Evolutionary conservation across 164 flowering plant genomes (phyloP).

Genomic region (Akebia trifoliata): DNA sequence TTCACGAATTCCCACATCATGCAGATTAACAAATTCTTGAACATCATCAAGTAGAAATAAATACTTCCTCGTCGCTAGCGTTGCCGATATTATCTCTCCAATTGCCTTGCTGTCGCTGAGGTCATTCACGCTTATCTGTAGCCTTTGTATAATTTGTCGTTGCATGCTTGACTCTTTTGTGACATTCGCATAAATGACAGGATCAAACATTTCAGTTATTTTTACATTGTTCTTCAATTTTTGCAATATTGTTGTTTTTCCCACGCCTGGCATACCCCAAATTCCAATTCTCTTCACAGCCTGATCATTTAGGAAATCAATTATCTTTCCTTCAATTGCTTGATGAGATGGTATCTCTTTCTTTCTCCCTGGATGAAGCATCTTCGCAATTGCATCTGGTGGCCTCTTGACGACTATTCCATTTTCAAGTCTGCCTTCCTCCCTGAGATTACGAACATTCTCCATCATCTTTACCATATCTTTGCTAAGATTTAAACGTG

Average conservation of each 20-base stretch:
- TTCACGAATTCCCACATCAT: slow-evolving; percentile 11
- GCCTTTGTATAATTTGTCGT: slow-evolving; percentile 1
- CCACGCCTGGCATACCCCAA: slow-evolving; percentile 24
- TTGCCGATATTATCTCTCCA: slow-evolving; percentile 2
- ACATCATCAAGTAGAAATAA: slow-evolving; percentile 31
- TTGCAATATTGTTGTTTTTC: slow-evolving; percentile 26
- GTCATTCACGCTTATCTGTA: slow-evolving; percentile 6
- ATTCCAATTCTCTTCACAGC: slow-evolving; percentile 15
- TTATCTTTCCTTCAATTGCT: slow-evolving; percentile 2
- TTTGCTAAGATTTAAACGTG: neutral
- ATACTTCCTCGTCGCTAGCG: slow-evolving; percentile 15
- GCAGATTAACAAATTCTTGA: slow-evolving; percentile 5
- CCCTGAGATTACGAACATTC: neutral
- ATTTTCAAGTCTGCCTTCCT: neutral
- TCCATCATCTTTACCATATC: neutral
- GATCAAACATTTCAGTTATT: slow-evolving; percentile 14
- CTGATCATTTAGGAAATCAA: slow-evolving; percentile 1
- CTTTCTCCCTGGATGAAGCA: neutral
- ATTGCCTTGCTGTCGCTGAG: neutral
- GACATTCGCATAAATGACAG: slow-evolving; percentile 23
- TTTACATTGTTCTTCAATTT: slow-evolving; percentile 12
- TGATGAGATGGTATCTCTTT: neutral
- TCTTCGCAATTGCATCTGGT: neutral
- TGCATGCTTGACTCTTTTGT: slow-evolving; percentile 10
- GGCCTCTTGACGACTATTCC: slow-evolving; percentile 1